Base-by-base conservation (phyloP, 2,329 filamentous ascomycete genomes). In the Alternaria infectoria region DNA sequence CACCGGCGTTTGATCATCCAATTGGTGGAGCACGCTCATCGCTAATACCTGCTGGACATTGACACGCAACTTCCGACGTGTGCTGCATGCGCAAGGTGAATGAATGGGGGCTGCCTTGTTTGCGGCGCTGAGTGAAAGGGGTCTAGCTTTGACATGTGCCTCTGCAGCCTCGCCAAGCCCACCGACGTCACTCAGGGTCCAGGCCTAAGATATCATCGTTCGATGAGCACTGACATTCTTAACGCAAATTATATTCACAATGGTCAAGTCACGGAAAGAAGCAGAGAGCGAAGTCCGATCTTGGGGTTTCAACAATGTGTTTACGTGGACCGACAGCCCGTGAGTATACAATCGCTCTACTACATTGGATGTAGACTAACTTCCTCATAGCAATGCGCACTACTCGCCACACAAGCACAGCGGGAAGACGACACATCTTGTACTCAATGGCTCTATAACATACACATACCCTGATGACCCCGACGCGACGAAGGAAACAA, bases 271-370 rank as follows among this genome's bases (percentile, higher is more conserved):
- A 30, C 82, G 79, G 58, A 78, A 74, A 62, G 82, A 87, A 44
- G 81, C 83, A 40, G 90, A 93, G 76, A 80, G 82, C 54, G 82
- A 91, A 72, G 90, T 93, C 25, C 84, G 84, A 36, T 87, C 86
- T 2, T 92, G 90, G 90, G 90, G 90, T 2, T 93, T 92, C 74
- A 69, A 77, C 3, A 83, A 88, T 54, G 89, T 91, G 73, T 91
- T 91, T 67, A 92, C 89, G 3, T 93, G 90, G 90, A 88, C 86
- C 8, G 91, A 93, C 78, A 81, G 83, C 21, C 87, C 89, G 90
- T 92, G 85, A 76, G 88, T 85, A 61, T 23, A 30, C 25, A 28
- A 12, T 15, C 6, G 15, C 51, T 23, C 13, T 10, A 13, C 15
- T 26, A 40, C 19, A 30, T 7, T 46, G 5, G 11, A 6, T 21